Conservation (phyloP, 768 basidiomycete species). For the Auricularia auricula-judae region DNA sequence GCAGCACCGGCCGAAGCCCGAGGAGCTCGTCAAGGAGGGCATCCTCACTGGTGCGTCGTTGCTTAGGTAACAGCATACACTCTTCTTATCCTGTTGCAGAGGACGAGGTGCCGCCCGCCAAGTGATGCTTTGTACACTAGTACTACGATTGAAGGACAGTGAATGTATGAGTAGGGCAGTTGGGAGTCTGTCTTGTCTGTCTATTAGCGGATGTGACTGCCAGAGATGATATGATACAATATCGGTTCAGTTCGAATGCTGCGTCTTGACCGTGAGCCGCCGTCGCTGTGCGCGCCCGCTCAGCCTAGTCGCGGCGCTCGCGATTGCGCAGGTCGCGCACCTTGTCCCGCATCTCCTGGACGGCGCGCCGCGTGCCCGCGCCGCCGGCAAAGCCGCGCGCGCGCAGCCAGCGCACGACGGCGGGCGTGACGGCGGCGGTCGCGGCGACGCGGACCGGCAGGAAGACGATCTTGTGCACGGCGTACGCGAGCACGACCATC, state of each 20-base stretch:
- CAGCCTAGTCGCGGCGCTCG: not conserved
- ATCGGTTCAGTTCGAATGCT: not conserved
- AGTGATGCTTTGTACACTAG: not conserved
- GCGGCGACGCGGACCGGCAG: slow-evolving; percentile 81
- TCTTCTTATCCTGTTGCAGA: not conserved
- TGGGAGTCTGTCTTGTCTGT: too few relatives aligned
- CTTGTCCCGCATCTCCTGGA: slow-evolving; percentile 27
- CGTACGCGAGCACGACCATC: slow-evolving; percentile 87
- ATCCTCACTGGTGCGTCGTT: slow-evolving; percentile 34
- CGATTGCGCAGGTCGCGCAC: slow-evolving; percentile 5
- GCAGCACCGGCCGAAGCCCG: slow-evolving; percentile 43
- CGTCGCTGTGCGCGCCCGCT: not conserved
- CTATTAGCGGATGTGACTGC: not conserved
- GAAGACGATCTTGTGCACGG: slow-evolving; percentile 90
- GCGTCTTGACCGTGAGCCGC: not conserved
- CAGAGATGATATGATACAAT: not conserved
- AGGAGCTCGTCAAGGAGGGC: slow-evolving; percentile 54
- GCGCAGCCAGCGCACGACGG: slow-evolving; percentile 77
- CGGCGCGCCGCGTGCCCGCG: slow-evolving; percentile 58
- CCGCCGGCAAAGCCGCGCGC: slow-evolving; percentile 71
- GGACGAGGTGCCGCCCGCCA: slow-evolving; percentile 9
- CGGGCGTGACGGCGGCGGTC: slow-evolving; percentile 78
- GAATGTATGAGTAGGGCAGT: not conserved
- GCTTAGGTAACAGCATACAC: slow-evolving; percentile 7
- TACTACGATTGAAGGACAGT: not conserved